Base-by-base conservation (phyloP, 2,329 filamentous ascomycete genomes). In the Paraphaeosphaeria sporulosa region DNA sequence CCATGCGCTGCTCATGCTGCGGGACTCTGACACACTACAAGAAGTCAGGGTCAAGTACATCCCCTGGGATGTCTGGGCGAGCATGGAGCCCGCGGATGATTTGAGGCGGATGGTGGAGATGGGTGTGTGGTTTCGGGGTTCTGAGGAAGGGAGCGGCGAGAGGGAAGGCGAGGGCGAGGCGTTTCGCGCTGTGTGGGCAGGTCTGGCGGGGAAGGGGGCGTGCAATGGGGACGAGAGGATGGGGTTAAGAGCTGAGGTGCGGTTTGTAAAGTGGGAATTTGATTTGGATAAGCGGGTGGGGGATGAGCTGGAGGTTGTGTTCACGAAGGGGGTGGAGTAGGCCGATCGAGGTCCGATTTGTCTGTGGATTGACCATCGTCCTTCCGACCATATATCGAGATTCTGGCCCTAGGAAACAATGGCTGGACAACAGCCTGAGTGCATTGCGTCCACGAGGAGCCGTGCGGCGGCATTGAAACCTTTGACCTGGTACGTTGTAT, bases 41-140 rank as follows among this genome's bases (percentile, higher is more conserved):
- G 58, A 71, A 34, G 69, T 77, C 19, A 46, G 62, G 0, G 55
- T 77, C 46, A 70, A 70, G 46, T 76, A 77, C 47, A 67, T 70
- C 52, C 73, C 75, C 5, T 71, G 67, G 61, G 71, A 77, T 54
- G 71, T 75, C 17, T 77, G 73, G 74, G 74, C 74, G 17, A 67
- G 64, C 30, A 73, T 78, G 71, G 72, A 75, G 48, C 73, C 72
- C 1, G 64, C 63, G 0, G 74, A 76, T 38, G 64, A 75, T 23
- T 55, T 77, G 55, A 36, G 51, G 10, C 63, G 71, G 25, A 71
- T 77, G 40, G 65, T 64, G 2, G 60, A 69, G 46, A 55, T 61
- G 7, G 75, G 74, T 0, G 61, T 77, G 1, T 76, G 71, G 72
- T 73, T 74, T 25, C 63, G 66, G 38, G 65, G 64, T 0, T 57